Conservation (phyloP, 768 basidiomycete genomes). For the Macrolepiota fuliginosa region DNA sequence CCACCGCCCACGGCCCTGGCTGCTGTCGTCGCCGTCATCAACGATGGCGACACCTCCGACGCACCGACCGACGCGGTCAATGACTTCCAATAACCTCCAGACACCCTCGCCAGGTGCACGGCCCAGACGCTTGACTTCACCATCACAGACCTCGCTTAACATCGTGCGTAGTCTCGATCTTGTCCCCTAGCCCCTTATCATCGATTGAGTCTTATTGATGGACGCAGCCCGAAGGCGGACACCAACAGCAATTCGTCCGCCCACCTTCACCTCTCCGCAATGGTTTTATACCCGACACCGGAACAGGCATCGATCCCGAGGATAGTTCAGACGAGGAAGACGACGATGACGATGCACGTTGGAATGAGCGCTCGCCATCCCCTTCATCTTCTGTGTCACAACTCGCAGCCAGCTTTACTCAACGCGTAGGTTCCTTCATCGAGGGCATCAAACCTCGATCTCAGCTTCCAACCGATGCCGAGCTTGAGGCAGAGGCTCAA, state of each 20-base stretch:
- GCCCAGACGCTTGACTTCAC: slow-evolving; percentile 26
- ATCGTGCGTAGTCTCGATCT: slow-evolving; percentile 5
- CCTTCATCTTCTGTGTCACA: slow-evolving; percentile 71
- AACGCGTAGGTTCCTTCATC: slow-evolving; percentile 69
- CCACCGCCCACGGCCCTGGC: slow-evolving; percentile 1
- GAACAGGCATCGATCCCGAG: slow-evolving; percentile 55
- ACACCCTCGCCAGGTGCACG: slow-evolving; percentile 18
- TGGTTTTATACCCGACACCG: slow-evolving; percentile 53
- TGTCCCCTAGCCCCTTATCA: not conserved
- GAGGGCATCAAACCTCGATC: slow-evolving; percentile 46
- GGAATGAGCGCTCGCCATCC: slow-evolving; percentile 49
- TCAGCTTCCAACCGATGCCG: slow-evolving; percentile 62
- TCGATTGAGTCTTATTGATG: not conserved
- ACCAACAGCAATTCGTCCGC: slow-evolving; percentile 37
- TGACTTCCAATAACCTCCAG: slow-evolving; percentile 20
- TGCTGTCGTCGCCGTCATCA: slow-evolving; percentile 10
- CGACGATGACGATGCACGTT: slow-evolving; percentile 31
- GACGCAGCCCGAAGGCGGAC: slow-evolving; percentile 35
- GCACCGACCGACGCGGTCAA: slow-evolving; percentile 21
- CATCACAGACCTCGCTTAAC: slow-evolving; percentile 16
- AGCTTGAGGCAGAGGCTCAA: slow-evolving; percentile 79
- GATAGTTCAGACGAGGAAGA: slow-evolving; percentile 41
- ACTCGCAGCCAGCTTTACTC: slow-evolving; percentile 72
- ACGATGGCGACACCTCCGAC: slow-evolving; percentile 21
- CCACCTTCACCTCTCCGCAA: slow-evolving; percentile 76